These are phyloP conservation scores for Solanum hybrid DNA, from an alignment of 305 asterid genomes.

Conservation along the genomic window DNA sequence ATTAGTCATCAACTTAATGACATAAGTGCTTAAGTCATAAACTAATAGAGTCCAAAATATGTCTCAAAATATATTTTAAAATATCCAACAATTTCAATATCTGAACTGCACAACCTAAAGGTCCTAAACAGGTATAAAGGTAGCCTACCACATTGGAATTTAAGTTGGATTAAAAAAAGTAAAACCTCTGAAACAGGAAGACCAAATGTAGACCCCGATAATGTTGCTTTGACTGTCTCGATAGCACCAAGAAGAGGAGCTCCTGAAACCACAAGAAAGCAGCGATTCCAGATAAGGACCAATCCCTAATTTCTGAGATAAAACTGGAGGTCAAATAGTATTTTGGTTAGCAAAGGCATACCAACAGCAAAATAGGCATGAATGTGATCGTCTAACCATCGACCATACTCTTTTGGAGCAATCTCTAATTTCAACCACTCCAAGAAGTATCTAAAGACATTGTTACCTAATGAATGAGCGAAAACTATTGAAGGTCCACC, in stretches of 20 bases:
- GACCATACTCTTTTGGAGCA: conserved; percentile 76
- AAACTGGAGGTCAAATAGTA: conserved; percentile 11
- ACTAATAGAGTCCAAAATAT: not conserved
- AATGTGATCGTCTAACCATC: conserved; percentile 92
- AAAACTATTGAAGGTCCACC: conserved; percentile 96
- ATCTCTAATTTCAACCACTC: conserved; percentile 98
- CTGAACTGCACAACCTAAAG: not conserved
- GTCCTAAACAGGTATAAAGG: not conserved
- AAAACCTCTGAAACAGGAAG: conserved; percentile 94
- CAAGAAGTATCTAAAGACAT: conserved; percentile 96
- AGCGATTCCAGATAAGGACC: conserved; percentile 10
- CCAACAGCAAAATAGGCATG: conserved; percentile 99
- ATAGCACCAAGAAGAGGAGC: conserved; percentile 92
- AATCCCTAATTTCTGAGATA: conserved; percentile 1
- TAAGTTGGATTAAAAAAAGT: conserved; percentile 18
- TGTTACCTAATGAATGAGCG: conserved; percentile 95
- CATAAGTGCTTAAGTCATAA: not conserved
- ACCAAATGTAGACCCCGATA: conserved; percentile 82
- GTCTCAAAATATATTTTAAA: not conserved
- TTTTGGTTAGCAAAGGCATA: conserved; percentile 32
- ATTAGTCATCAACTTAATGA: not conserved
- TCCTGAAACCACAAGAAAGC: conserved; percentile 44
- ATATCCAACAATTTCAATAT: not conserved
- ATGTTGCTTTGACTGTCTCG: conserved; percentile 73
- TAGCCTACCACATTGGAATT: not conserved